Base-by-base conservation (phyloP, 1,284 basidiomycete species). In the Rhodotorula sp. region DNA sequence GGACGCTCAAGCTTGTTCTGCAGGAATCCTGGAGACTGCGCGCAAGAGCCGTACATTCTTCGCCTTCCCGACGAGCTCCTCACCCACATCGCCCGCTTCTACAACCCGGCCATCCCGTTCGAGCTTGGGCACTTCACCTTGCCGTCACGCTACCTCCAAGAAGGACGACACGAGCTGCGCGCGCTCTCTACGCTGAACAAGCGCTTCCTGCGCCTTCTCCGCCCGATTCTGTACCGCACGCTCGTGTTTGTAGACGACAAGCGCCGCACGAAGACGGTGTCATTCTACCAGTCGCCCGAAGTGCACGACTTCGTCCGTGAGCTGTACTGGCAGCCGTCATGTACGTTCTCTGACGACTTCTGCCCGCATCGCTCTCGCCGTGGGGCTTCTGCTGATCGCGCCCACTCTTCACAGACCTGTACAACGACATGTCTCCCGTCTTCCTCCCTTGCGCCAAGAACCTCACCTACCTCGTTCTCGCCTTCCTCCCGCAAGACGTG, bases 341-440 rank as follows among this genome's bases (percentile, higher is more conserved):
- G 67, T 59, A 13, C 58, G 61, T 64, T 8, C 27, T 17, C 41
- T 50, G 42, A 46, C 14, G 17, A 10, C 0, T 42, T 16, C 17
- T 52, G 17, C 48, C 12, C 17, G 7, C 16, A 5, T 25, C 46
- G 45, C 50, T 42, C 10, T 55, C 56, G 52, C 3, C 7, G 1
- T 34, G 23, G n/a, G 13, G 52, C 21, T 42, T 27, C 4, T 25
- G 41, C 54, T 27, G 19, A 19, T n/a, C 54, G 27, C 60, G 42
- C 56, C 42, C 42, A 54, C 44, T 41, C 1, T 3, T n/a, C 14
- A 23, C 52, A 67, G 65, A 67, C 25, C 42, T 67, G 4, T 71
- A 71, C 62, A 71, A 71, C 62, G 70, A 71, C 62, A 63, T 67
- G 46, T 64, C 62, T 13, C 70, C 70, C 7, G n/a, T 71, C 41